Base-by-base conservation (phyloP, 352 stramenopile species). In the Pythium sukuiense region DNA sequence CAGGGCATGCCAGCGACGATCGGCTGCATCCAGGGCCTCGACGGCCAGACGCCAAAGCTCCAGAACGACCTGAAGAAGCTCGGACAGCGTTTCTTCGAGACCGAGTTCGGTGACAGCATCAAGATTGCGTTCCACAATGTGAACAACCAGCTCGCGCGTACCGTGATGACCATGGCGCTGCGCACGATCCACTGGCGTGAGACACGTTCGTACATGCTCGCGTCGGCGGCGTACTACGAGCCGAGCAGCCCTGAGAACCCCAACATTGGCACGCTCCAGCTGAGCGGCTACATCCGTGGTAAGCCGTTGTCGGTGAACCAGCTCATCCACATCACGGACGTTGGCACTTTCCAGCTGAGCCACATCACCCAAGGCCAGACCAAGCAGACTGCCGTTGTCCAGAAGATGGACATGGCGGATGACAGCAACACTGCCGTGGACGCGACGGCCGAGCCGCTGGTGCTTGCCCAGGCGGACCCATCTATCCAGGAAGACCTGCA, bases 251-350 rank as follows among this genome's bases (percentile, higher is more conserved):
- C 70, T 24, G 74, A 74, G 26, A 79, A 85, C 57, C 70, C 77
- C 32, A 76, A 82, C 32, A 18, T 69, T 1, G 72, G 86, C 29
- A 81, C 90, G 66, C 75, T 98, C 2, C 74, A 88, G 60, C 70
- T 99, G 13, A 96, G 89, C 55, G 97, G 98, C 59, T 99, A 98
- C 79, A 74, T 99, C 60, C 93, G 97, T 14, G 97, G 95, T 43
- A 91, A 90, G 63, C 95, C 97, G 3, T 80, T 99, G 61, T 92
- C 92, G 61, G 92, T 98, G 35, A 98, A 99, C 75, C 85, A 98
- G 59, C 81, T 99, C 13, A 80, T 99, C 35, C 97, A 99, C 76
- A 85, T 99, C 41, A 96, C 95, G 16, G 95, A 98, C 69, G 80
- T 99, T 18, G 98, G 97, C 6, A 98, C 96, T 35, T 98, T 96